These are phyloP conservation scores for Tolypocladium tropicale DNA, from an alignment of 2,329 filamentous ascomycete species.

Conservation along the genomic window DNA sequence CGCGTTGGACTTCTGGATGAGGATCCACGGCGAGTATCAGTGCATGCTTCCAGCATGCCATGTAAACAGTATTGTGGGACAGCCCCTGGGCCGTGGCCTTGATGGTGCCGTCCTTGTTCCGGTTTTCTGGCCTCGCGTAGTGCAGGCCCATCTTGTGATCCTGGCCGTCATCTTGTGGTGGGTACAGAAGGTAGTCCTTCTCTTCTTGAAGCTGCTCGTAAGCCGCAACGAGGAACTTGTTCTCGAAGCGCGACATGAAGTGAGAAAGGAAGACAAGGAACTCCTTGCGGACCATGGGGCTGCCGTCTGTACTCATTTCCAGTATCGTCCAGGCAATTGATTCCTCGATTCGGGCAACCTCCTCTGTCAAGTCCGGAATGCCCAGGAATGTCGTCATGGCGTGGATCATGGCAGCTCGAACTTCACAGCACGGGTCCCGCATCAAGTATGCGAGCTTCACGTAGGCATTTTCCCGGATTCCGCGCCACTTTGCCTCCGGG, in stretches of 20 bases:
- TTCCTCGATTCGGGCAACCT: slow-evolving; percentile 85
- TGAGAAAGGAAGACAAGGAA: slow-evolving; percentile 87
- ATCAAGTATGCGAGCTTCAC: slow-evolving; percentile 69
- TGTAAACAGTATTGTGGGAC: slow-evolving; percentile 83
- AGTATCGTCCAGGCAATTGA: slow-evolving; percentile 80
- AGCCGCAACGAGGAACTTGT: slow-evolving; percentile 82
- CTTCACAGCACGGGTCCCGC: slow-evolving; percentile 82
- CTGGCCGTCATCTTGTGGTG: slow-evolving; percentile 43
- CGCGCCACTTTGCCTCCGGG: slow-evolving; percentile 88
- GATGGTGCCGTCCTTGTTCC: slow-evolving; percentile 47
- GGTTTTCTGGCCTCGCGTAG: slow-evolving; percentile 45
- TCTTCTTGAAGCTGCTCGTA: slow-evolving; percentile 88
- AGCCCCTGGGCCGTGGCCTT: slow-evolving; percentile 47
- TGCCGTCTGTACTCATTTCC: slow-evolving; percentile 88
- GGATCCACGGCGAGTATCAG: slow-evolving; percentile 88
- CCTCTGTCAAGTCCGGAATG: slow-evolving; percentile 83
- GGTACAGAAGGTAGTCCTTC: slow-evolving; percentile 53
- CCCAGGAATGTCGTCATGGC: slow-evolving; percentile 90
- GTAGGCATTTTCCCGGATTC: slow-evolving; percentile 81
- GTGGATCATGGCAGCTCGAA: slow-evolving; percentile 85
- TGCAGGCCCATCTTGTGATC: slow-evolving; percentile 54
- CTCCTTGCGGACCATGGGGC: slow-evolving; percentile 87
- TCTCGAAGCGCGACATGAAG: slow-evolving; percentile 83
- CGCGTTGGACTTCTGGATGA: slow-evolving; percentile 82
- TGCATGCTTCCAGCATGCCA: slow-evolving; percentile 88